Conservation (phyloP, 2,329 filamentous ascomycete species). For the Stagonosporopsis cucurbitacearum region DNA sequence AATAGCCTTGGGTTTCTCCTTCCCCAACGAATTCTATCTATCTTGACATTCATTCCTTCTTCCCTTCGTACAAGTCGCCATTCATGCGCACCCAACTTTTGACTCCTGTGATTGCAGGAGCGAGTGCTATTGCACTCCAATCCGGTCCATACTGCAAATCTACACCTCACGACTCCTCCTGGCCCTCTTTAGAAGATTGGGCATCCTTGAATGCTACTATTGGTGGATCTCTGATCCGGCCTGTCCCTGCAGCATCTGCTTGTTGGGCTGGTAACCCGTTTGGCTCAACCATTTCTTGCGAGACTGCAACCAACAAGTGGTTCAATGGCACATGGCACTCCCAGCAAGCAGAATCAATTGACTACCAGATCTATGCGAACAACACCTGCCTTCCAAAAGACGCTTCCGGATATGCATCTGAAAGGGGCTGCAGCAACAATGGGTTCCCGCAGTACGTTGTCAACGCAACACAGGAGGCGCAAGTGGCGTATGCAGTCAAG, state of each 20-base stretch:
- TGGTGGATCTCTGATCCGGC: constrained; percentile 39
- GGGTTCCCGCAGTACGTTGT: constrained; percentile 45
- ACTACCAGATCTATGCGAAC: constrained; percentile 41
- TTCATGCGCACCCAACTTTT: background rate
- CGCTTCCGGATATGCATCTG: constrained; percentile 29
- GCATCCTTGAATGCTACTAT: constrained; percentile 39
- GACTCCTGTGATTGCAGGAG: background rate
- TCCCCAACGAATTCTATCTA: background rate
- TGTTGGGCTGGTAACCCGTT: constrained; percentile 38
- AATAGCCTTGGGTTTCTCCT: background rate
- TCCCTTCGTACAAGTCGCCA: background rate
- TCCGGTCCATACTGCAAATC: background rate
- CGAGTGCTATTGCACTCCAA: background rate
- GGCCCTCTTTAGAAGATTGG: constrained; percentile 26
- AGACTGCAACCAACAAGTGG: constrained; percentile 37
- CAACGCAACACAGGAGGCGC: constrained; percentile 39
- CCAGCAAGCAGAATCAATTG: constrained; percentile 41
- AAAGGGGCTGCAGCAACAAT: constrained; percentile 36
- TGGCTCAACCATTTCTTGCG: constrained; percentile 32
- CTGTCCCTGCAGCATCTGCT: constrained; percentile 28
- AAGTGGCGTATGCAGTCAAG: constrained; percentile 38
- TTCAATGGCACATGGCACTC: constrained; percentile 38
- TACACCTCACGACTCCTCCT: constrained; percentile 1
- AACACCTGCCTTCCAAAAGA: constrained; percentile 44
- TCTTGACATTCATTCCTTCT: background rate